A percentile compares a stretch with the other conserved stretches of the same genome.
Conservation (phyloP, 805 yeast species). For the Debaryomyces prosopidis region DNA sequence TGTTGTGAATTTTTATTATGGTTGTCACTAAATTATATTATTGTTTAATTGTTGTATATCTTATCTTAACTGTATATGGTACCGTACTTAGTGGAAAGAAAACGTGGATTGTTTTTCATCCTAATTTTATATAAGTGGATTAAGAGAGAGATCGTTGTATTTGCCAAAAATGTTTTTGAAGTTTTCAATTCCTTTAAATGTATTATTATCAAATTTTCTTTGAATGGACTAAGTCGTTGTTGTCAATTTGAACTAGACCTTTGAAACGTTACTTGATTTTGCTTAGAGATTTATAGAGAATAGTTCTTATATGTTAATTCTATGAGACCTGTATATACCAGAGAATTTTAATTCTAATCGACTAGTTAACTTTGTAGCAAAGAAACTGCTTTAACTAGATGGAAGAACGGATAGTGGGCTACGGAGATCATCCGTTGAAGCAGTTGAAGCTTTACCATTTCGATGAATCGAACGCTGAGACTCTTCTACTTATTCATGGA, state of each 20-base stretch:
- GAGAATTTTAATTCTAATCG: no score
- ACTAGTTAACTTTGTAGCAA: no score
- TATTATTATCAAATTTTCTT: constrained; percentile 1
- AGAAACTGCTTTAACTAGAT: background rate
- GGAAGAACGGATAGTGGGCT: constrained; percentile 9
- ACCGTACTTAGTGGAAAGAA: constrained; percentile 9
- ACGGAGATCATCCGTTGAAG: constrained; percentile 37
- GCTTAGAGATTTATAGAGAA: background rate
- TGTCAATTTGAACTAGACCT: background rate
- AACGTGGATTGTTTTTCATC: constrained; percentile 8
- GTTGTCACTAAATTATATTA: constrained; percentile 3
- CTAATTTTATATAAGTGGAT: constrained; percentile 2
- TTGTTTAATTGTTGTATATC: constrained; percentile 13
- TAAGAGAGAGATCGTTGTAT: constrained; percentile 1
- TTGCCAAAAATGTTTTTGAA: background rate
- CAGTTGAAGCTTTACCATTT: constrained; percentile 25
- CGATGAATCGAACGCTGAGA: constrained; percentile 10
- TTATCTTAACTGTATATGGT: constrained; percentile 6
- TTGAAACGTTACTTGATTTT: background rate
- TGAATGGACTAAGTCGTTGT: background rate
- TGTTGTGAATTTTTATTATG: background rate
- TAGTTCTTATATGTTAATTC: background rate
- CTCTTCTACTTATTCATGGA: constrained; percentile 71
- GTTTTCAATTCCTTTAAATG: background rate
- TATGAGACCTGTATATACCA: background rate